phyloP scores from a whole-genome alignment of 106 monocot species.

The Apostasia shenzhenica region DNA sequence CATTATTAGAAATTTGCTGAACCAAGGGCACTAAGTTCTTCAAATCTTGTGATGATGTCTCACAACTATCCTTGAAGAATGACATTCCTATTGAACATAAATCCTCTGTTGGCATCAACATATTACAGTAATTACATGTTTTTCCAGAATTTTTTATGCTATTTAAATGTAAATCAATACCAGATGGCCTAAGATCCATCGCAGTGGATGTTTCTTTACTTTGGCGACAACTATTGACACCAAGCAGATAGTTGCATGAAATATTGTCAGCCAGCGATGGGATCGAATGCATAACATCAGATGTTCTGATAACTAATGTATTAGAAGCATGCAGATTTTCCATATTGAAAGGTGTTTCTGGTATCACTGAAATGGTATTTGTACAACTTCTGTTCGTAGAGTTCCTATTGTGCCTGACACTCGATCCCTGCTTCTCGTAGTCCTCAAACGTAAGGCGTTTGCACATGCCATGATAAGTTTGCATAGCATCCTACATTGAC shows the following conservation, averaged over 20 bases:
- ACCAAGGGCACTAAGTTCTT: slow-evolving; percentile 5
- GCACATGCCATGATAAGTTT: slow-evolving; percentile 39
- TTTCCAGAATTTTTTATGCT: slow-evolving; percentile 27
- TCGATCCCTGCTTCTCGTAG: slow-evolving; percentile 13
- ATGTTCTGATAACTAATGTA: slow-evolving; percentile 7
- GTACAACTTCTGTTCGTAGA: slow-evolving; percentile 2
- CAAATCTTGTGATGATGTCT: neutral
- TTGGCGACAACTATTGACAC: slow-evolving; percentile 8
- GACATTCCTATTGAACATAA: neutral
- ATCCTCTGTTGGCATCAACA: slow-evolving; percentile 13
- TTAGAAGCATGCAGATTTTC: slow-evolving; percentile 15
- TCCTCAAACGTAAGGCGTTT: slow-evolving; percentile 59
- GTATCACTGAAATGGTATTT: slow-evolving; percentile 12
- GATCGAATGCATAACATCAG: slow-evolving; percentile 3
- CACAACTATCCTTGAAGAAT: slow-evolving; percentile 4
- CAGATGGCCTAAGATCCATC: slow-evolving; percentile 28
- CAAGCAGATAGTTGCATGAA: slow-evolving; percentile 1
- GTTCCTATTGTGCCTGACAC: neutral
- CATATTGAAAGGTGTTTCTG: slow-evolving; percentile 7
- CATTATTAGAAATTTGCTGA: slow-evolving; percentile 12
- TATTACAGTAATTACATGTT: slow-evolving; percentile 2
- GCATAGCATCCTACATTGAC: slow-evolving; percentile 35
- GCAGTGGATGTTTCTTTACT: slow-evolving; percentile 10
- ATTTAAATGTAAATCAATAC: slow-evolving; percentile 65
- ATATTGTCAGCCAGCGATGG: slow-evolving; percentile 5